Evolutionary conservation across 176 grass and related monocot species (phyloP).

Genomic region (Saccharum spontaneum): DNA sequence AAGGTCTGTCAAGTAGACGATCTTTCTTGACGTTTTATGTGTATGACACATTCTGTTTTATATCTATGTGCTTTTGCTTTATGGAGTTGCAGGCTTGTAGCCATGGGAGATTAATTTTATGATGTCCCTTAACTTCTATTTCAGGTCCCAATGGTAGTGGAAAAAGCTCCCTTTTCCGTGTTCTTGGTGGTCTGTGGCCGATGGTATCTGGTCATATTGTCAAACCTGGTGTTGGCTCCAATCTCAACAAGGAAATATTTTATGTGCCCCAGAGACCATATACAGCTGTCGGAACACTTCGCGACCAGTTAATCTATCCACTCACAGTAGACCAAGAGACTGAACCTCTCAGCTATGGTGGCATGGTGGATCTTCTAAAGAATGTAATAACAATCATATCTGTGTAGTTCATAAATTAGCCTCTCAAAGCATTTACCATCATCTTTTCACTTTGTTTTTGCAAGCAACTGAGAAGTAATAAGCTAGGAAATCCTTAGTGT

Average conservation of each 20-base stretch:
- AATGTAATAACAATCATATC: slow-evolving; percentile 62
- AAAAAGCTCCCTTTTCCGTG: slow-evolving; percentile 97
- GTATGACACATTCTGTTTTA: background rate
- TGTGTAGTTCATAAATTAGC: slow-evolving; percentile 3
- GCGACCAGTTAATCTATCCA: slow-evolving; percentile 95
- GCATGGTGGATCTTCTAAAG: slow-evolving; percentile 90
- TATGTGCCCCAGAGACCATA: slow-evolving; percentile 98
- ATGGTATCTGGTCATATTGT: slow-evolving; percentile 95
- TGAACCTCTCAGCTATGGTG: slow-evolving; percentile 73
- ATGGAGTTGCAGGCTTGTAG: background rate
- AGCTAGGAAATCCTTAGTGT: slow-evolving; percentile 28
- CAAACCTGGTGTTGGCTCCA: slow-evolving; percentile 96
- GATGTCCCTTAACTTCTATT: slow-evolving; percentile 31
- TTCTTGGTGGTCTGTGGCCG: slow-evolving; percentile 96
- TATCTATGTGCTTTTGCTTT: slow-evolving; percentile 5
- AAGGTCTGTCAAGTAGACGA: background rate
- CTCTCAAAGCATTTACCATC: background rate
- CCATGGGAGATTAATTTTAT: slow-evolving; percentile 4
- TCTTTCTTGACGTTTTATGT: background rate
- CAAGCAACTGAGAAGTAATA: background rate
- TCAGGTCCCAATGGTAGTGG: slow-evolving; percentile 98
- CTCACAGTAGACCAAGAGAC: slow-evolving; percentile 85
- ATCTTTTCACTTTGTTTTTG: slow-evolving; percentile 10
- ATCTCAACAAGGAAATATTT: slow-evolving; percentile 99
- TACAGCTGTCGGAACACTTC: slow-evolving; percentile 94